Evolutionary conservation across 2,329 filamentous ascomycete species (phyloP).

Genomic region (Epicoccum sorghinum): DNA sequence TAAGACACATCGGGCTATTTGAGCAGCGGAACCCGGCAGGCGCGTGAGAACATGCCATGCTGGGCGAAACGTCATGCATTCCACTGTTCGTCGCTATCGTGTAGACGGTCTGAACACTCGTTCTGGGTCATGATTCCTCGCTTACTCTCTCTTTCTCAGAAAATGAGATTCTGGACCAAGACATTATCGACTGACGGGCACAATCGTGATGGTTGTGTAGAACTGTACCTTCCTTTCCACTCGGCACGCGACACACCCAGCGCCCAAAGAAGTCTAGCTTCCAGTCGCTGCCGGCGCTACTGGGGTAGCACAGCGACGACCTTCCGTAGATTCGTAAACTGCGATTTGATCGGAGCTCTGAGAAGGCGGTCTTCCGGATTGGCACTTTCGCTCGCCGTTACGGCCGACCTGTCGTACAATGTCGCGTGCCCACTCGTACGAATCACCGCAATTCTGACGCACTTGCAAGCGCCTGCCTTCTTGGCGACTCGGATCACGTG

Average conservation of each 20-base stretch:
- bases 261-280: conserved; percentile 2
- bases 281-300: conserved; percentile 11
- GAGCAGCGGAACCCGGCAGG: conserved; percentile 12
- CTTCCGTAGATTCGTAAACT: conserved; percentile 4
- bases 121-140: no score
- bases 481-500: conserved; percentile 5
- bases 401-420: background rate
- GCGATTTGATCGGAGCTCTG: conserved; percentile 8
- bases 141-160: background rate
- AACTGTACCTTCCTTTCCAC: background rate
- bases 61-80: conserved; percentile 1
- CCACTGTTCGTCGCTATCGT: background rate
- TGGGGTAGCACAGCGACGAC: background rate
- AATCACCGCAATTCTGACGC: background rate
- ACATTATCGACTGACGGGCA: background rate
- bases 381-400: conserved; percentile 2
- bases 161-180: conserved; percentile 1
- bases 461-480: background rate
- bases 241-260: conserved; percentile 11
- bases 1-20: background rate
- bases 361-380: conserved; percentile 13
- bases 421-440: conserved; percentile 1
- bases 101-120: background rate
- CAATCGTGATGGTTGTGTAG: background rate
- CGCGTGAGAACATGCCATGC: conserved; percentile 8